Conservation (phyloP, 1,284 basidiomycete genomes). For the Jaminaea rosea region DNA sequence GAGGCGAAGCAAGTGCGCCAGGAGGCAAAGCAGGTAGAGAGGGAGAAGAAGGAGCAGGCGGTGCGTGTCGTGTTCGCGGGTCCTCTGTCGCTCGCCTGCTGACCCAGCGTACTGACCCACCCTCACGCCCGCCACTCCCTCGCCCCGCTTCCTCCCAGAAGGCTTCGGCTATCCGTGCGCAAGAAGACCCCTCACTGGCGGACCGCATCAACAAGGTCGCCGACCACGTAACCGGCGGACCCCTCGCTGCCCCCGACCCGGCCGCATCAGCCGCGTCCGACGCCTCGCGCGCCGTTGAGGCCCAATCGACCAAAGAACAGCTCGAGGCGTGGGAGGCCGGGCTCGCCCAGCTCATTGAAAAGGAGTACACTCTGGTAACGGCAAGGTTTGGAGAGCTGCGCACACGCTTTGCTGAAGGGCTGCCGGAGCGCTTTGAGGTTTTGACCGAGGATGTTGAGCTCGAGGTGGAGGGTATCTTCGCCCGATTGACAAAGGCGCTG, state of each 20-base stretch:
- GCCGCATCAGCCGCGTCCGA: slow-evolving; percentile 28
- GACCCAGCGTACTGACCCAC: too few species aligned
- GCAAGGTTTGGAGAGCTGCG: slow-evolving; percentile 24
- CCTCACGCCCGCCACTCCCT: too few species aligned
- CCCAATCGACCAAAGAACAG: slow-evolving; percentile 21
- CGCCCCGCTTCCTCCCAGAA: slow-evolving; percentile 1
- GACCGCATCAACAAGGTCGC: slow-evolving; percentile 30
- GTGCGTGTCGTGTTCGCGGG: slow-evolving; percentile 15
- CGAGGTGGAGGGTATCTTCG: slow-evolving; percentile 24
- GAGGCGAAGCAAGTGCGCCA: slow-evolving; percentile 4
- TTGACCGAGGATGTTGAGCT: slow-evolving; percentile 35
- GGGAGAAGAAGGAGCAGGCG: slow-evolving; percentile 20
- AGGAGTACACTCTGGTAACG: slow-evolving; percentile 31
- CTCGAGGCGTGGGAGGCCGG: slow-evolving; percentile 34
- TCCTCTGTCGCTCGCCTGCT: too few species aligned
- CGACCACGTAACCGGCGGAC: slow-evolving; percentile 14
- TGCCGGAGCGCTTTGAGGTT: slow-evolving; percentile 32
- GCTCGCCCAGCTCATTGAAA: slow-evolving; percentile 24
- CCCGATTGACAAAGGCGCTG: slow-evolving; percentile 21
- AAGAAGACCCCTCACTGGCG: slow-evolving; percentile 20
- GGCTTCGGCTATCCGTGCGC: slow-evolving; percentile 9
- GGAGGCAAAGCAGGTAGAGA: slow-evolving; percentile 10
- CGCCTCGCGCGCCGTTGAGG: slow-evolving; percentile 32
- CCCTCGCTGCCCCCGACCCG: slow-evolving; percentile 15
- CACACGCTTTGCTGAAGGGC: slow-evolving; percentile 13